phyloP scores from a whole-genome alignment of 1,139 yeast species.

The Debaryomyces nepalensis region DNA sequence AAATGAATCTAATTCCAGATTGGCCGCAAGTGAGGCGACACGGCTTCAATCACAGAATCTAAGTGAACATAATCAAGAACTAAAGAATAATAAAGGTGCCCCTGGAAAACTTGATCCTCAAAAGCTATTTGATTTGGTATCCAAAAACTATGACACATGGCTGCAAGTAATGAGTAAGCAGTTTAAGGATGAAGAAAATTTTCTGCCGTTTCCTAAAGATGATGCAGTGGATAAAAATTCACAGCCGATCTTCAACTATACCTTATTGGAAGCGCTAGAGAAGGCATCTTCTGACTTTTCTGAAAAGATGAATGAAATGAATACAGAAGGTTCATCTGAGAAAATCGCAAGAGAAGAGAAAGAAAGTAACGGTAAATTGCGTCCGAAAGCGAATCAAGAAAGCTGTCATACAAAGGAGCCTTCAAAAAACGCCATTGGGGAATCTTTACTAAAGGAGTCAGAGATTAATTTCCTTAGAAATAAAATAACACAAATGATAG shows the following conservation, averaged over 20 bases:
- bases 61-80: constrained; percentile 1
- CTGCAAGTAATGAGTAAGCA: constrained; percentile 38
- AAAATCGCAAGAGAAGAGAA: constrained; percentile 1
- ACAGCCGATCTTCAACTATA: constrained; percentile 36
- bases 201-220: constrained; percentile 38
- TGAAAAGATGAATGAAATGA: constrained; percentile 10
- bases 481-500: constrained; percentile 33
- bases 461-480: constrained; percentile 40
- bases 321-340: constrained; percentile 8
- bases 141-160: constrained; percentile 47
- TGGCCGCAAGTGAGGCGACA: constrained; percentile 1
- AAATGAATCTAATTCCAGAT: constrained; percentile 8
- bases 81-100: background rate
- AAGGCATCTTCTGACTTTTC: constrained; percentile 15
- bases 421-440: constrained; percentile 11
- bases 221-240: constrained; percentile 18
- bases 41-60: constrained; percentile 5
- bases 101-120: constrained; percentile 14
- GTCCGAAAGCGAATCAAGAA: background rate
- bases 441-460: constrained; percentile 31
- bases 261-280: constrained; percentile 39
- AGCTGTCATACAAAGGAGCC: constrained; percentile 12
- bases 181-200: constrained; percentile 31
- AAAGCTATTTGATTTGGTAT: constrained; percentile 39
- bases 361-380: too few species aligned